A percentile compares a stretch with the other conserved stretches of the same genome.
Evolutionary conservation across 164 flowering plant species (phyloP).

Genomic region (Aristolochia californica): DNA sequence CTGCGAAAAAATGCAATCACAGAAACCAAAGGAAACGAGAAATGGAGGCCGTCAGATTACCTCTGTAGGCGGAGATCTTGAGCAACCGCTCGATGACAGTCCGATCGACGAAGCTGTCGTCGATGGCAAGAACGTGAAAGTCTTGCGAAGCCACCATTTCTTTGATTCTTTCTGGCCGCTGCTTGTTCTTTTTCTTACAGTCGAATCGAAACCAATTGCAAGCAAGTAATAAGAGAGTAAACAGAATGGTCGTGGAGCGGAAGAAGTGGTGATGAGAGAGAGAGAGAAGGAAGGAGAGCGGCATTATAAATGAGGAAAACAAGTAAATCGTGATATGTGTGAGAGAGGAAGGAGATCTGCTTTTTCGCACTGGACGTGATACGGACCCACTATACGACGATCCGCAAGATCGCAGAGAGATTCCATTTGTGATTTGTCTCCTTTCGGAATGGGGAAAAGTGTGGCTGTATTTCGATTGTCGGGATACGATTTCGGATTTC

Average conservation of each 20-base stretch:
- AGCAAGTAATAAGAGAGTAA: too few relatives aligned
- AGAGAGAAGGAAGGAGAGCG: not conserved
- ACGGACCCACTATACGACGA: not conserved
- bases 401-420: not conserved
- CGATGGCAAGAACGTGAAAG: slow-evolving; percentile 88
- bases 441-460: not conserved
- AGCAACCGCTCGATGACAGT: slow-evolving; percentile 82
- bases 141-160: slow-evolving; percentile 3
- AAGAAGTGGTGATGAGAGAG: not conserved
- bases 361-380: not conserved
- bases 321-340: too few relatives aligned
- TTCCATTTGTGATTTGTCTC: not conserved
- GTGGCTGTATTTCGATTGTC: not conserved
- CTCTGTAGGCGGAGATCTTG: slow-evolving; percentile 69
- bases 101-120: slow-evolving; percentile 82
- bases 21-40: not conserved
- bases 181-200: not conserved
- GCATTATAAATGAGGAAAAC: not conserved
- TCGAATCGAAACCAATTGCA: too few relatives aligned
- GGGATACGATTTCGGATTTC: not conserved
- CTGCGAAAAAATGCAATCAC: too few relatives aligned
- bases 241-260: not conserved
- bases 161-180: not conserved
- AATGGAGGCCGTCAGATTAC: slow-evolving; percentile 14
- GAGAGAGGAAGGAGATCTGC: not conserved